These are phyloP conservation scores for Leptographium wingfieldii DNA, from an alignment of 2,329 filamentous ascomycete species.

Conservation along the genomic window DNA sequence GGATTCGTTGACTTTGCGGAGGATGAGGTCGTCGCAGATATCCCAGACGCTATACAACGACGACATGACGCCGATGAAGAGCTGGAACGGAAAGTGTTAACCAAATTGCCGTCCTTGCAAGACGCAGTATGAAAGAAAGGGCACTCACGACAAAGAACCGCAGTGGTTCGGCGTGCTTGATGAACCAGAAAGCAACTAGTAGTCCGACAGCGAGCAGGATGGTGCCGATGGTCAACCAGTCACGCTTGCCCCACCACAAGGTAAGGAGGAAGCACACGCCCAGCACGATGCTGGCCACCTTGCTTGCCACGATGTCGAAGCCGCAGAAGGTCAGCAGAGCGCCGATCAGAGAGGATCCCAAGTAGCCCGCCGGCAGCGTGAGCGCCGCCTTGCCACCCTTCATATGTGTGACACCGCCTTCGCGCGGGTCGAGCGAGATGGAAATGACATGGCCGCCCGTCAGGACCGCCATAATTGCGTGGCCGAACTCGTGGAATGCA, in stretches of 20 bases:
- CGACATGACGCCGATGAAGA: slow-evolving; percentile 76
- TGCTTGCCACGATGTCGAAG: slow-evolving; percentile 70
- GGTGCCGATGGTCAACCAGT: slow-evolving; percentile 66
- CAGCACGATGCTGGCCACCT: slow-evolving; percentile 62
- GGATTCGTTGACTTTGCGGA: slow-evolving; percentile 68
- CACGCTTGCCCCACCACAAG: slow-evolving; percentile 67
- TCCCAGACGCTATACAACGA: slow-evolving; percentile 74
- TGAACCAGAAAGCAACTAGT: slow-evolving; percentile 67
- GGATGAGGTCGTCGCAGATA: slow-evolving; percentile 71
- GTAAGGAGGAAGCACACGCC: slow-evolving; percentile 67
- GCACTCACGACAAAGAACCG: slow-evolving; percentile 40
- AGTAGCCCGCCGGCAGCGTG: slow-evolving; percentile 65
- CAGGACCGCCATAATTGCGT: slow-evolving; percentile 58
- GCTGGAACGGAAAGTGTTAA: slow-evolving; percentile 19
- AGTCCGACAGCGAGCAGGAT: slow-evolving; percentile 58
- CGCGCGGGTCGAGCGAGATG: slow-evolving; percentile 57
- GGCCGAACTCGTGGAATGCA: slow-evolving; percentile 70
- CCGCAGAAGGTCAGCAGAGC: slow-evolving; percentile 68
- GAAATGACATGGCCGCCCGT: slow-evolving; percentile 54
- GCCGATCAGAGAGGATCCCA: slow-evolving; percentile 66
- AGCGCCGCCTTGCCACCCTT: slow-evolving; percentile 56
- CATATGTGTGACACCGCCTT: slow-evolving; percentile 71
- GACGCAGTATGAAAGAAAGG: not conserved
- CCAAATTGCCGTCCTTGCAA: not conserved
- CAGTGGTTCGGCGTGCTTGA: slow-evolving; percentile 60